Conservation (phyloP, 441 rosid species). For the Gossypium schwendimanii region DNA sequence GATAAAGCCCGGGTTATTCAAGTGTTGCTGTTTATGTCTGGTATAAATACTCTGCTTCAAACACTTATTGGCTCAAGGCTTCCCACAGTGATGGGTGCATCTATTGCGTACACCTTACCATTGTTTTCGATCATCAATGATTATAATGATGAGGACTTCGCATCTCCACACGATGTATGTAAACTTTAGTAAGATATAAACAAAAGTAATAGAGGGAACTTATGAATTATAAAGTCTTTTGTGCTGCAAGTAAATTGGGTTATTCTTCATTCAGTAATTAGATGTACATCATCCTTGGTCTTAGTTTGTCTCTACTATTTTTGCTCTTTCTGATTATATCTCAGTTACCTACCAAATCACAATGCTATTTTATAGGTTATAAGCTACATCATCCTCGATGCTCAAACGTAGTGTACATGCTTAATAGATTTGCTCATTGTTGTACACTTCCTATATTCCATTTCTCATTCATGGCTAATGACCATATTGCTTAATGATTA, state of each 20-base stretch:
- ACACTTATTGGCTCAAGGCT: conserved; percentile 79
- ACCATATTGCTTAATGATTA: not conserved
- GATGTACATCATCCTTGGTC: not conserved
- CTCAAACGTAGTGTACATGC: not conserved
- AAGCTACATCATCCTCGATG: not conserved
- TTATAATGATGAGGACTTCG: conserved; percentile 36
- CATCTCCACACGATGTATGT: conserved; percentile 54
- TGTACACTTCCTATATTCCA: not conserved
- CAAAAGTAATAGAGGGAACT: not conserved
- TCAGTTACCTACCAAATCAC: not conserved
- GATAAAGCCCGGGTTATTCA: conserved; percentile 86
- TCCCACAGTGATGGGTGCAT: conserved; percentile 89
- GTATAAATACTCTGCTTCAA: conserved; percentile 76
- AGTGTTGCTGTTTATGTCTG: conserved; percentile 72
- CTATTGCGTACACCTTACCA: conserved; percentile 63
- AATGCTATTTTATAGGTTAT: not conserved
- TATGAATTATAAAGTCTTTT: not conserved
- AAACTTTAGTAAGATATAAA: not conserved
- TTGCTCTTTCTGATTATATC: not conserved
- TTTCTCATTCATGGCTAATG: not conserved
- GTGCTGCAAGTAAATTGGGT: not conserved
- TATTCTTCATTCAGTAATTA: not conserved
- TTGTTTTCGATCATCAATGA: conserved; percentile 74
- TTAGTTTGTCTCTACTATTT: not conserved
- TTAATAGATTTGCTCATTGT: not conserved